A percentile compares a stretch with the other conserved stretches of the same genome.
Conservation (phyloP, 2,329 filamentous ascomycete genomes). For the Penicillium sp. region DNA sequence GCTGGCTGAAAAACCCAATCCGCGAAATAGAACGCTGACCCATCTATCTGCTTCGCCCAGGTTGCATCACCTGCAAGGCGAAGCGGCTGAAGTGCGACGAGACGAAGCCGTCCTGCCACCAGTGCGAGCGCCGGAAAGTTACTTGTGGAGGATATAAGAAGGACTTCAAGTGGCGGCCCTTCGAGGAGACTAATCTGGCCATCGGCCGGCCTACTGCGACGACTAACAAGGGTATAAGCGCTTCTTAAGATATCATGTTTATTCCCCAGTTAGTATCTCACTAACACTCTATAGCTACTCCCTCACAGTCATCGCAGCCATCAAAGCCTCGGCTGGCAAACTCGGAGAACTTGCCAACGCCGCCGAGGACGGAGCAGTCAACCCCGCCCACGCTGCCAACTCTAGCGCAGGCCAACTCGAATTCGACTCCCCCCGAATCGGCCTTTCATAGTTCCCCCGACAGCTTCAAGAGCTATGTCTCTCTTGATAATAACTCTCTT, state of each 20-base stretch:
- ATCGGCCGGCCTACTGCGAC: conserved; percentile 41
- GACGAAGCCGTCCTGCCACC: conserved; percentile 68
- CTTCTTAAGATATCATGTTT: too few relatives aligned
- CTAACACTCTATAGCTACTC: neutral
- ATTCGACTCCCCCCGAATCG: conserved; percentile 17
- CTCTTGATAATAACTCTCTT: conserved; percentile 14
- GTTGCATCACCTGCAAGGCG: conserved; percentile 73
- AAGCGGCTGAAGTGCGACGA: conserved; percentile 77
- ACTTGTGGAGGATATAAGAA: conserved; percentile 74
- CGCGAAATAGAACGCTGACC: conserved; percentile 28
- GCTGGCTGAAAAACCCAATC: conserved; percentile 8
- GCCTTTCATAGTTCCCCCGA: conserved; percentile 21
- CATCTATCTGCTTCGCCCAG: conserved; percentile 47
- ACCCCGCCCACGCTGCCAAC: conserved; percentile 17
- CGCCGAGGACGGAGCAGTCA: conserved; percentile 21
- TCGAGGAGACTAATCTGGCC: conserved; percentile 65
- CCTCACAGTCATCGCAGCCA: neutral
- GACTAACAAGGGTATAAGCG: conserved; percentile 54
- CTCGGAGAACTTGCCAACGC: conserved; percentile 16
- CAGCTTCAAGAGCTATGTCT: conserved; percentile 21
- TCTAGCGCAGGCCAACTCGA: conserved; percentile 5
- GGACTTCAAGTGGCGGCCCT: conserved; percentile 75
- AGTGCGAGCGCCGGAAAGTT: conserved; percentile 68
- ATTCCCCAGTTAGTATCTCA: too few relatives aligned
- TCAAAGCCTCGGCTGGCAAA: neutral